Base-by-base conservation (phyloP, 148 eudicot genomes). In the Linanthus parryae region DNA sequence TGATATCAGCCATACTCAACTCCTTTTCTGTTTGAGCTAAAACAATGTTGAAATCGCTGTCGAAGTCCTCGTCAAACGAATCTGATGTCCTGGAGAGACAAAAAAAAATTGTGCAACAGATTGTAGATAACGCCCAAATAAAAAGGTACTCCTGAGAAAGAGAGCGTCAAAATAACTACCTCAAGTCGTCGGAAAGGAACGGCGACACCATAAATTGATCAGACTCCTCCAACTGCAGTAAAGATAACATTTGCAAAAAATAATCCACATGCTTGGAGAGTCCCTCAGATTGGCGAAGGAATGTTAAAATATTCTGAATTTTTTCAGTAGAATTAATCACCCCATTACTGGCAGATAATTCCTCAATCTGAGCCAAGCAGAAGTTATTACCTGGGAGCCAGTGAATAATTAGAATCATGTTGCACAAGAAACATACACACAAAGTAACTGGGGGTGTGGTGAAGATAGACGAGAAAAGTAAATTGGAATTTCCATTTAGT, bases 1-100 rank as follows among this genome's bases (percentile, higher is more conserved):
- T 74, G 54, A 87, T 64, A 54, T 84, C 96, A 25, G 84, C 85
- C 83, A 87, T 73, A 65, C 81, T 74, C 67, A 79, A 78, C 63
- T 86, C 95, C 67, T 66, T 78, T 78, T 89, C 98, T 83, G 87
- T 81, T 73, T 92, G 95, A 64, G 89, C 90, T 48, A 87, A 68
- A 65, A 87, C 49, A 54, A 71, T 65, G 71, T 77, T 88, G 72
- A 87, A 83, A 63, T 92, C 96, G 54, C 71, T 75, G 54, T 68
- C 83, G 43, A 52, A 56, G 41, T 62, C 75, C 50, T 79, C 98
- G 31, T 62, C 58, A 21, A 81, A 56, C 59, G 65, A 43, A 59
- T 85, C 85, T 71, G 75, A 52, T 57, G 70, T 76, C 71, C 98
- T 92, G 77, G 48, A 58, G 13, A 14, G 15, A 52, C 36, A 12